phyloP scores from a whole-genome alignment of 2,329 filamentous ascomycete genomes.

The Aspergillus ibericus region DNA sequence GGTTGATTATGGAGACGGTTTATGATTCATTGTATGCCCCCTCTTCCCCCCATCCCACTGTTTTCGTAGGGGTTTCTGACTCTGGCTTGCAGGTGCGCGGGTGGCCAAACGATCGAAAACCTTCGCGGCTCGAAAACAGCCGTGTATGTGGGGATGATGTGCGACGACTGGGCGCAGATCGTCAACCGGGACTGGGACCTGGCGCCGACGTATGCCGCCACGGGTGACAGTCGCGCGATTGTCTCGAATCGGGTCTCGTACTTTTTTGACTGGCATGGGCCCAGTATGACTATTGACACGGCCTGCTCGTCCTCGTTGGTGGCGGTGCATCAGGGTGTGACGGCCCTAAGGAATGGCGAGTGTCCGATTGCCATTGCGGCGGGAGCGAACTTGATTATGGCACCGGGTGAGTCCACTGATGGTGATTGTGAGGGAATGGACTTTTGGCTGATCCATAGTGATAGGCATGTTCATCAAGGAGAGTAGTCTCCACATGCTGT shows the following conservation, averaged over 20 bases:
- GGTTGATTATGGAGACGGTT: constrained; percentile 8
- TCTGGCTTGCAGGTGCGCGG: too few species aligned
- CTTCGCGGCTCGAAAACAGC: not conserved
- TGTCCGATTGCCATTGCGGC: constrained; percentile 12
- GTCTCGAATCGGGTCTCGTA: constrained; percentile 37
- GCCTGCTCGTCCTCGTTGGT: constrained; percentile 43
- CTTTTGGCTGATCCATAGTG: too few species aligned
- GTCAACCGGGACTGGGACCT: not conserved
- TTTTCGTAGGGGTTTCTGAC: too few species aligned
- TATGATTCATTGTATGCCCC: too few species aligned
- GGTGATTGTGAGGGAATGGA: too few species aligned
- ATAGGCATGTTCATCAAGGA: constrained; percentile 13
- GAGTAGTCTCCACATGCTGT: constrained; percentile 41
- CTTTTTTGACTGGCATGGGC: too few species aligned
- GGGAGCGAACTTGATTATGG: constrained; percentile 15
- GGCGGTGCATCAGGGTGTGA: constrained; percentile 29
- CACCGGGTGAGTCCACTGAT: too few species aligned
- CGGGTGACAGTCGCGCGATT: constrained; percentile 30
- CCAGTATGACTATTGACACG: constrained; percentile 44
- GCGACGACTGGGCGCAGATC: constrained; percentile 7
- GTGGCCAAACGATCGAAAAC: not conserved
- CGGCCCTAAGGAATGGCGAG: constrained; percentile 24
- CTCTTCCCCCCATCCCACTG: too few species aligned
- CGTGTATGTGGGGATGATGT: constrained; percentile 9
- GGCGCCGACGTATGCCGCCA: constrained; percentile 6